Conservation (phyloP, 805 yeast genomes). For the Schizosaccharomyces lindneri region DNA sequence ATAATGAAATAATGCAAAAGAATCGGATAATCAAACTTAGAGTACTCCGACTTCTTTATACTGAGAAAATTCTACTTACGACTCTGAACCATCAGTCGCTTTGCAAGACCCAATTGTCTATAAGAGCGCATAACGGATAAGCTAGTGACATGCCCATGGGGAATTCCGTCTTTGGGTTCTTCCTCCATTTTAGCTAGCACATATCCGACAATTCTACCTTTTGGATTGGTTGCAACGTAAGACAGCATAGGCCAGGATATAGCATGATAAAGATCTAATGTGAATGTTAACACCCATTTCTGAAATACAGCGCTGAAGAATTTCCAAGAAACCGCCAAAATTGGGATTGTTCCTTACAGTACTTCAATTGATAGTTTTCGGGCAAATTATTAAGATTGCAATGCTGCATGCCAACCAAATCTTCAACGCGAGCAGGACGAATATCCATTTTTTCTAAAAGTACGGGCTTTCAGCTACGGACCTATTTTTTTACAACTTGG, state of each 20-base stretch:
- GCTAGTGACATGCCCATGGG: conserved; percentile 85
- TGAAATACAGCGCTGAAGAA: background rate
- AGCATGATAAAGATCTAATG: conserved; percentile 51
- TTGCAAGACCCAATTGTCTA: conserved; percentile 87
- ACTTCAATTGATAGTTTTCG: conserved; percentile 77
- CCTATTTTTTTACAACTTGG: background rate
- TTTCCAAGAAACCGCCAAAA: background rate
- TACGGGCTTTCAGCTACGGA: background rate
- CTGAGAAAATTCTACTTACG: conserved; percentile 6
- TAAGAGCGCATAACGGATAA: conserved; percentile 87
- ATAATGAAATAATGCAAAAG: background rate
- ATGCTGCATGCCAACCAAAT: conserved; percentile 78
- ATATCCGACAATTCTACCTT: conserved; percentile 75
- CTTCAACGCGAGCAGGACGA: conserved; percentile 65
- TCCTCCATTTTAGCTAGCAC: conserved; percentile 82
- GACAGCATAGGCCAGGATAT: conserved; percentile 95
- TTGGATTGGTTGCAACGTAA: conserved; percentile 54
- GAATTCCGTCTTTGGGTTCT: conserved; percentile 36
- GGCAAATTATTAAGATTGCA: conserved; percentile 43
- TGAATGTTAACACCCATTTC: background rate
- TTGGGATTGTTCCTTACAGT: conserved; percentile 16
- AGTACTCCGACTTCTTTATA: too few species aligned
- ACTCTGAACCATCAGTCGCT: conserved; percentile 65
- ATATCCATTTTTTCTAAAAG: conserved; percentile 29
- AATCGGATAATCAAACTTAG: background rate